Evolutionary conservation across 495 filamentous ascomycete genomes (phyloP).

Genomic region (Hyphodiscus hymeniophilus): DNA sequence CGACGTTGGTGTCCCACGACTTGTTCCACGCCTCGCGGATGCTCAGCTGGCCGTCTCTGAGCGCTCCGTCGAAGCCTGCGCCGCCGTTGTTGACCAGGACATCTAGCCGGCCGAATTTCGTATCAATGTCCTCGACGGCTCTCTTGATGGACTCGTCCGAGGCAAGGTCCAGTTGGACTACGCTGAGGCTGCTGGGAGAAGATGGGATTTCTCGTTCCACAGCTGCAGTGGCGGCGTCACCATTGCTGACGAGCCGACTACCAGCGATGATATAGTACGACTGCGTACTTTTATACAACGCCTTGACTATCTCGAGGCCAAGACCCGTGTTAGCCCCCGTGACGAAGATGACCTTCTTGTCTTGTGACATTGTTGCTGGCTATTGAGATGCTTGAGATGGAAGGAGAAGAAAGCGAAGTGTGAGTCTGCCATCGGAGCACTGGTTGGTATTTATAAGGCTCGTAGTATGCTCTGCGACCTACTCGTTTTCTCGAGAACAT

Average conservation of each 20-base stretch:
- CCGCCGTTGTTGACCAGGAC: slow-evolving; percentile 55
- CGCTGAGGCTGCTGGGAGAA: slow-evolving; percentile 28
- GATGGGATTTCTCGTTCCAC: slow-evolving; percentile 29
- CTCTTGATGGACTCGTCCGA: slow-evolving; percentile 34
- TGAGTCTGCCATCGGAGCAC: slow-evolving; percentile 1
- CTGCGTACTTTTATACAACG: slow-evolving; percentile 30
- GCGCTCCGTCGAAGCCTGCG: slow-evolving; percentile 18
- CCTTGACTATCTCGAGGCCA: slow-evolving; percentile 38
- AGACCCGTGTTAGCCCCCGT: slow-evolving; percentile 41
- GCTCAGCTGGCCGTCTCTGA: slow-evolving; percentile 3
- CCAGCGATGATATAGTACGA: slow-evolving; percentile 41
- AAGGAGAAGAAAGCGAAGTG: slow-evolving; percentile 2
- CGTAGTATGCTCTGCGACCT: slow-evolving; percentile 1
- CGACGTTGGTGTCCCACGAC: slow-evolving; percentile 48
- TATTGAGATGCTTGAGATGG: slow-evolving; percentile 5
- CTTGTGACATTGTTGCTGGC: slow-evolving; percentile 4
- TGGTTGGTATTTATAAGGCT: slow-evolving; percentile 6
- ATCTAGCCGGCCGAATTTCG: slow-evolving; percentile 36
- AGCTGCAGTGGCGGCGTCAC: slow-evolving; percentile 29
- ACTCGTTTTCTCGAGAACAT: slow-evolving; percentile 4
- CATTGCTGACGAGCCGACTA: slow-evolving; percentile 33
- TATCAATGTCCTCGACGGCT: slow-evolving; percentile 27
- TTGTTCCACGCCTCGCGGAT: slow-evolving; percentile 38
- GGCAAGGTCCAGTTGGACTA: slow-evolving; percentile 40
- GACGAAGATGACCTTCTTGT: slow-evolving; percentile 28